Evolutionary conservation across 2,329 filamentous ascomycete genomes (phyloP), one percentile per base, ranked within the genome.

Genomic region (Colletotrichum incanum): DNA sequence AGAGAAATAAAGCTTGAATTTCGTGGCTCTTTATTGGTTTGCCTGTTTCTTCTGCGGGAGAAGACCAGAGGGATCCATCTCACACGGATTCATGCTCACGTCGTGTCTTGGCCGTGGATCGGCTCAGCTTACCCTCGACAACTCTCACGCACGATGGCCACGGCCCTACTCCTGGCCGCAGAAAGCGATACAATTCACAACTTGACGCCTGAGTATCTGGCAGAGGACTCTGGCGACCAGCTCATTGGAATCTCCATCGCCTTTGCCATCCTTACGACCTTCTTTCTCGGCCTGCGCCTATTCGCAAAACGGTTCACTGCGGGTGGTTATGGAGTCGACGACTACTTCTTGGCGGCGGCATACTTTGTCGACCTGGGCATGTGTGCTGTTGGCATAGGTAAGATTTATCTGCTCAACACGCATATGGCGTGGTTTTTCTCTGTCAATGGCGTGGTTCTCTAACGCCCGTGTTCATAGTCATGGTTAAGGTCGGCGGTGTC

Each of bases 401-500:
- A 55, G 55, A 14, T 60, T n/a, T 37, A 31, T 64, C 39, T 41
- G 18, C 45, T 5, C 41, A 16, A 18, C 4, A 31, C 6, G 28
- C 28, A 31, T 3, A 31, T 31, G 28, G 28, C 28, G 28, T 31
- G 28, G 28, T 20, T 26, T 45, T 5, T 8, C 11, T 11, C 16
- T 26, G 16, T 16, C 16, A 20, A 16, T n/a, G 18, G 37, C 37
- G 20, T 14, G 31, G n/a, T 31, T n/a, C 6, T 54, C 59, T 69
- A 47, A 70, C 54, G 16, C n/a, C 18, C 45, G 39, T 16, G 2
- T n/a, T 26, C 34, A 7, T 45, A 77, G 78, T 75, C 1, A 75
- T 76, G 71, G 75, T 77, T 1, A 68, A 69, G 8, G 61, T 78
- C 14, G 78, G 74, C 47, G 78, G 77, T 8, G 76, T 78, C 9